These are phyloP conservation scores for Pleurotus cornucopiae DNA, from an alignment of 768 basidiomycete genomes.

Conservation along the genomic window DNA sequence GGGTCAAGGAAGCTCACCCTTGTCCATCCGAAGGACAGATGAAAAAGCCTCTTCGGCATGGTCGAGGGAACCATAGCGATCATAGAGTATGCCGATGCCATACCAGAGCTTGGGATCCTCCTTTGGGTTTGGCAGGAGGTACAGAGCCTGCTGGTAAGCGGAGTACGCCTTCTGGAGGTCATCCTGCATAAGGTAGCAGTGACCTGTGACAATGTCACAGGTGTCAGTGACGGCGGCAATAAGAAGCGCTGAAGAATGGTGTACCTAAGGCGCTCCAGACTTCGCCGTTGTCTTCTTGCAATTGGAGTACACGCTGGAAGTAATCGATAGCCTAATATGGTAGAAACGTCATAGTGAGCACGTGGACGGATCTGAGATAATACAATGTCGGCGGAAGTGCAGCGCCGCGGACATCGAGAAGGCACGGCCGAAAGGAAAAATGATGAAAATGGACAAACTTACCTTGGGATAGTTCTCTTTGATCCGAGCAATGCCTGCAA, in stretches of 20 bases:
- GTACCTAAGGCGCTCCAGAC: conserved; percentile 95
- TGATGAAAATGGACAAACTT: conserved; percentile 26
- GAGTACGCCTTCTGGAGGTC: conserved; percentile 98
- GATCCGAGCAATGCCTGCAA: conserved; percentile 94
- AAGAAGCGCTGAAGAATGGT: conserved; percentile 13
- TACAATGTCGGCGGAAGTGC: not conserved
- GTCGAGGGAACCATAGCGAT: conserved; percentile 96
- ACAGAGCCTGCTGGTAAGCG: conserved; percentile 97
- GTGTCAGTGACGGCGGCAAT: conserved; percentile 14
- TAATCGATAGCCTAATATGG: conserved; percentile 84
- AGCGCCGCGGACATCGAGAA: conserved; percentile 5
- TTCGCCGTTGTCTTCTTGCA: conserved; percentile 96
- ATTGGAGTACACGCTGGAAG: conserved; percentile 86
- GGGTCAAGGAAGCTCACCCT: conserved; percentile 52
- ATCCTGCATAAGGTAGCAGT: conserved; percentile 99
- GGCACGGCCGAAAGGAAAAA: conserved; percentile 2
- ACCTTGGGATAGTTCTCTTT: conserved; percentile 98
- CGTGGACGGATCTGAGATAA: conserved; percentile 23
- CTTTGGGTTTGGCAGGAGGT: conserved; percentile 93
- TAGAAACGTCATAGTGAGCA: conserved; percentile 32
- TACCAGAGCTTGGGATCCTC: conserved; percentile 99
- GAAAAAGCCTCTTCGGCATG: conserved; percentile 99
- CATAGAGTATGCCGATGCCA: conserved; percentile 97
- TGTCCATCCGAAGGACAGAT: conserved; percentile 94
- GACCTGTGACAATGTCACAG: conserved; percentile 44